Percentiles rank a stretch among this genome's conserved stretches.
Evolutionary conservation across 2,329 filamentous ascomycete species (phyloP).

Genomic region (Claviceps sp.): DNA sequence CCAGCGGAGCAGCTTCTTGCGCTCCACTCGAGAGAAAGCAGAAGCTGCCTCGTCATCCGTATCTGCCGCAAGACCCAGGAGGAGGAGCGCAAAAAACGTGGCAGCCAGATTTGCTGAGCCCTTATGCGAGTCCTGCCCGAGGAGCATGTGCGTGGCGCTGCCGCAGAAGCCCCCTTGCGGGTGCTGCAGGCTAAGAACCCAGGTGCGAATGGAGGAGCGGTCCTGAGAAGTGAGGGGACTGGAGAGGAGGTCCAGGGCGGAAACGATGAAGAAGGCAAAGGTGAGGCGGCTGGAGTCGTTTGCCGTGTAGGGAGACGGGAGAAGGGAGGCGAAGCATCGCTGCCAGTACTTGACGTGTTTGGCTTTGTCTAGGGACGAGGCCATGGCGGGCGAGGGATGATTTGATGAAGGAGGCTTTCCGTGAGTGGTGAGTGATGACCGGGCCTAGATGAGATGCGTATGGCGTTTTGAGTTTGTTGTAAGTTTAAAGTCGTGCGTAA

Average conservation of each 20-base stretch:
- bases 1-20: conserved; percentile 58
- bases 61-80: conserved; percentile 43
- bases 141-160: conserved; percentile 51
- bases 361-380: conserved; percentile 37
- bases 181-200: conserved; percentile 81
- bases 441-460: too few species aligned
- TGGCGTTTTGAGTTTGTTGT: too few species aligned
- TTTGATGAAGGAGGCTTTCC: too few species aligned
- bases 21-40: conserved; percentile 51
- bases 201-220: conserved; percentile 41
- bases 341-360: conserved; percentile 86
- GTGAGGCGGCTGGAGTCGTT: conserved; percentile 87
- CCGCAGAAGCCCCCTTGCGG: conserved; percentile 79
- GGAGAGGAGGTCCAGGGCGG: conserved; percentile 70
- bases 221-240: conserved; percentile 37
- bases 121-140: conserved; percentile 29
- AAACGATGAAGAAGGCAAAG: conserved; percentile 78
- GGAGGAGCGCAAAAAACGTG: conserved; percentile 75
- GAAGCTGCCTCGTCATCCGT: conserved; percentile 23
- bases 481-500: too few species aligned
- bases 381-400: conserved; percentile 2
- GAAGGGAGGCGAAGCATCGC: conserved; percentile 66
- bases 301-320: conserved; percentile 72
- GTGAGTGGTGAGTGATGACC: too few species aligned
- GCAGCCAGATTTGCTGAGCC: conserved; percentile 62